These are phyloP conservation scores for Suhomyces anneliseae DNA, from an alignment of 1,139 yeast species.

Conservation along the genomic window DNA sequence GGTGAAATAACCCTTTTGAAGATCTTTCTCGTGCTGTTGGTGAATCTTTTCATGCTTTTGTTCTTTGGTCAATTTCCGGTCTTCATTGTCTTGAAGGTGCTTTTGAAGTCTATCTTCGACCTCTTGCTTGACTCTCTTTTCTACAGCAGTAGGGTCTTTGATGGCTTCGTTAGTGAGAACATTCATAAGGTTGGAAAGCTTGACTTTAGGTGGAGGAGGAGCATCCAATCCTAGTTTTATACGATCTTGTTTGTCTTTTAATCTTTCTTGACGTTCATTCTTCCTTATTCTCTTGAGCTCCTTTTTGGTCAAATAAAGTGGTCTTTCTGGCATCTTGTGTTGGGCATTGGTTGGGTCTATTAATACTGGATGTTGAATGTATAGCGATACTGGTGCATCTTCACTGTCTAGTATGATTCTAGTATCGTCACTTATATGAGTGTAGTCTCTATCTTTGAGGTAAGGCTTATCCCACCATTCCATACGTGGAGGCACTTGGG, in stretches of 20 bases:
- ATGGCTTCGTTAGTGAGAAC: conserved; percentile 87
- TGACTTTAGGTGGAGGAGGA: conserved; percentile 88
- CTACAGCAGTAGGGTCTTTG: conserved; percentile 86
- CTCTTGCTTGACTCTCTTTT: conserved; percentile 66
- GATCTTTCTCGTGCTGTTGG: conserved; percentile 45
- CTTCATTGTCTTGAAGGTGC: conserved; percentile 64
- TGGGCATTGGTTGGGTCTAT: conserved; percentile 58
- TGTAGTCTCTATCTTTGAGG: conserved; percentile 31
- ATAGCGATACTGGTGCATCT: conserved; percentile 54
- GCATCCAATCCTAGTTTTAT: conserved; percentile 80
- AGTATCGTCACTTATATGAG: conserved; percentile 18
- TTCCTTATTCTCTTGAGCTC: conserved; percentile 76
- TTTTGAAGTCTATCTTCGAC: conserved; percentile 60
- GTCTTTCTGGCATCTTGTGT: conserved; percentile 40
- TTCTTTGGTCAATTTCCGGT: conserved; percentile 61
- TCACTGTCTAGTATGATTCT: conserved; percentile 33
- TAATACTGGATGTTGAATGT: conserved; percentile 82
- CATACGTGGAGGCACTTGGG: conserved; percentile 52
- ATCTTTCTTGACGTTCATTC: conserved; percentile 62
- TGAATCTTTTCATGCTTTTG: conserved; percentile 52
- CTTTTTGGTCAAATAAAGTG: conserved; percentile 67
- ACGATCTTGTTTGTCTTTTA: conserved; percentile 74
- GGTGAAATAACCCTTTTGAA: conserved; percentile 50
- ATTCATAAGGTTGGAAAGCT: conserved; percentile 76
- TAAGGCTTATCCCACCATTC: conserved; percentile 86